A percentile compares a stretch with the other conserved stretches of the same genome.
Evolutionary conservation across 768 basidiomycete species (phyloP).

Genomic region (Tricholomella constricta): DNA sequence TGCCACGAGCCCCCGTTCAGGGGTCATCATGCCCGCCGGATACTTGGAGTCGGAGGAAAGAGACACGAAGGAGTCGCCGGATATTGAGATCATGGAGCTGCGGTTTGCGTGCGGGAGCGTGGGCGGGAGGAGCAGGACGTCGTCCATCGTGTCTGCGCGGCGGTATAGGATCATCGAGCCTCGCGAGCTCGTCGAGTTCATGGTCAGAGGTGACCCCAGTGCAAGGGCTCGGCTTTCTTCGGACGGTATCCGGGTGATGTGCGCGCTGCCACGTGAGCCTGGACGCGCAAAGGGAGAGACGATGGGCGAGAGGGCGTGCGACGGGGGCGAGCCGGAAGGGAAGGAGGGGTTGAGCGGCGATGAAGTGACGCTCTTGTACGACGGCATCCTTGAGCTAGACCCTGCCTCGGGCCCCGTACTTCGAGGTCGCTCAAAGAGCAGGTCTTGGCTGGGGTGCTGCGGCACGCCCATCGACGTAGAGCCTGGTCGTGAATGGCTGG

Average conservation of each 20-base stretch:
- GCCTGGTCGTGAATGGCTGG: neutral
- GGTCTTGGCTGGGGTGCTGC: neutral
- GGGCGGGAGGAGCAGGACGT: conserved; percentile 37
- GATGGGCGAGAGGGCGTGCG: conserved; percentile 1
- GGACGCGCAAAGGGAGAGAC: conserved; percentile 24
- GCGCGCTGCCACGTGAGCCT: conserved; percentile 14
- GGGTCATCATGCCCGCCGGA: conserved; percentile 38
- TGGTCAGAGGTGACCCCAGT: neutral
- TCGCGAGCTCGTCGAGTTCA: conserved; percentile 9
- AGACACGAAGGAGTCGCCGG: conserved; percentile 47
- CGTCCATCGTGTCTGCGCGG: conserved; percentile 28
- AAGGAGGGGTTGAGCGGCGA: conserved; percentile 20
- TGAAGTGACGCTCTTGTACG: conserved; percentile 9
- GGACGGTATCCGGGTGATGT: conserved; percentile 21
- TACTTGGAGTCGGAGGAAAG: conserved; percentile 69
- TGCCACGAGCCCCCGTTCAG: conserved; percentile 47
- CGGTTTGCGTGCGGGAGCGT: conserved; percentile 24
- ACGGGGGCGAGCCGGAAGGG: conserved; percentile 6
- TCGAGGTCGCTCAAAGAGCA: neutral
- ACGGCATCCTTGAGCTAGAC: conserved; percentile 12
- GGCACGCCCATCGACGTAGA: neutral
- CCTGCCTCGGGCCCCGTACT: neutral
- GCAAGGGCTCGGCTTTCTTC: conserved; percentile 22
- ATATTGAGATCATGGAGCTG: conserved; percentile 34
- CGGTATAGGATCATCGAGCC: conserved; percentile 41